phyloP scores from a whole-genome alignment of 2,329 filamentous ascomycete genomes.

The Dactylellina cionopaga region DNA sequence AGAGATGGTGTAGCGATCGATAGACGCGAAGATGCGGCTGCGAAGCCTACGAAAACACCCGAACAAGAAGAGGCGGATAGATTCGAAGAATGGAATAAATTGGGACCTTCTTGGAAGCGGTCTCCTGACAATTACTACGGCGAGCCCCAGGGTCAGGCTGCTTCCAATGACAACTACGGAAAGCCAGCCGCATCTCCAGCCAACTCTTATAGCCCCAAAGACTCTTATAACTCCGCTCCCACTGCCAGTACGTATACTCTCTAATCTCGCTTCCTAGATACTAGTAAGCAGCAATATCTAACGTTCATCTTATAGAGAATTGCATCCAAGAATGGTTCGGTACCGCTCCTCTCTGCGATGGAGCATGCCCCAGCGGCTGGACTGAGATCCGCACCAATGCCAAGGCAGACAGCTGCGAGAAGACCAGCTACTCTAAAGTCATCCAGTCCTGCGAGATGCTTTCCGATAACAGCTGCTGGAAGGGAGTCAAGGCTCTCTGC shows the following conservation, averaged over 20 bases:
- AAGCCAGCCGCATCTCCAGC: no score
- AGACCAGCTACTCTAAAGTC: slow-evolving; percentile 4
- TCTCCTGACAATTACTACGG: not conserved
- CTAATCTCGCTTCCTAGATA: not conserved
- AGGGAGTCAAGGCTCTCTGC: slow-evolving; percentile 38
- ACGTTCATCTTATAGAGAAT: slow-evolving; percentile 16
- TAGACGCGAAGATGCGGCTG: no score
- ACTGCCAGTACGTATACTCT: not conserved
- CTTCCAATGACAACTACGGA: not conserved
- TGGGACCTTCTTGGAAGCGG: no score
- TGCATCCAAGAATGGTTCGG: slow-evolving; percentile 50
- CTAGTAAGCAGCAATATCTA: slow-evolving; percentile 5
- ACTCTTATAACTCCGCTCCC: not conserved
- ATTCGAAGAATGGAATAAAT: no score
- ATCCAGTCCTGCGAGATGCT: slow-evolving; percentile 13
- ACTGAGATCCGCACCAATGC: slow-evolving; percentile 6
- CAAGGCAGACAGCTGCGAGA: slow-evolving; percentile 11
- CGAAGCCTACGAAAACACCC: no score
- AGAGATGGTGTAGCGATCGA: no score
- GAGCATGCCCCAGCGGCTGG: slow-evolving; percentile 37
- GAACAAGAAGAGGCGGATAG: no score
- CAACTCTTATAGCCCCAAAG: not conserved
- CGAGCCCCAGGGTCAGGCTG: not conserved
- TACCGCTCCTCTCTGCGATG: slow-evolving; percentile 41
- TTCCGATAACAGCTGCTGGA: slow-evolving; percentile 12